Percentiles rank a stretch among this genome's conserved stretches.
These are phyloP conservation scores for Candida pseudoglaebosa DNA, from an alignment of 805 yeast genomes.

Conservation along the genomic window DNA sequence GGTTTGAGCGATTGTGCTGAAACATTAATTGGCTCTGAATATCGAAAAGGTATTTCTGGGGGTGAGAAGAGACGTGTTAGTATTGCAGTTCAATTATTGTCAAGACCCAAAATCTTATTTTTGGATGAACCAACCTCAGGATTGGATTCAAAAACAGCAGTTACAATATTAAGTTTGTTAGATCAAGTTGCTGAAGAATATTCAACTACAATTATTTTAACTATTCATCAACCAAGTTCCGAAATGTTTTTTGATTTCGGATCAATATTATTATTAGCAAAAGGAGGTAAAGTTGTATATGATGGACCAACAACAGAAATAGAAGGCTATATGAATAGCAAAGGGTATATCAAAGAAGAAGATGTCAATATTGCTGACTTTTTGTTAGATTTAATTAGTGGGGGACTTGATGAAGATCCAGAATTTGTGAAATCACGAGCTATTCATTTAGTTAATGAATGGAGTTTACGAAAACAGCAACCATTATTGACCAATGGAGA, in stretches of 20 bases:
- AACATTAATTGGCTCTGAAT: constrained; percentile 45
- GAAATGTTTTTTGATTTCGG: constrained; percentile 65
- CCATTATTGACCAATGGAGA: constrained; percentile 23
- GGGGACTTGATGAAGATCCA: constrained; percentile 21
- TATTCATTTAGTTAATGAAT: constrained; percentile 20
- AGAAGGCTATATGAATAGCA: constrained; percentile 40
- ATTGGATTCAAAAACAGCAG: constrained; percentile 74
- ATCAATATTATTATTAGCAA: constrained; percentile 65
- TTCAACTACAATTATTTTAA: constrained; percentile 62
- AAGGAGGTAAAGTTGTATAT: constrained; percentile 68
- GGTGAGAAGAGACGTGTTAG: constrained; percentile 77
- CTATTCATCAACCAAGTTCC: constrained; percentile 82
- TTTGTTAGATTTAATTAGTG: constrained; percentile 66
- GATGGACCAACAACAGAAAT: constrained; percentile 53
- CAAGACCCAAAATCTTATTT: constrained; percentile 66
- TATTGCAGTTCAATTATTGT: constrained; percentile 73
- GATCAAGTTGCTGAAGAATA: constrained; percentile 51
- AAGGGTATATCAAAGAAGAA: constrained; percentile 49
- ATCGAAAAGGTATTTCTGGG: constrained; percentile 39
- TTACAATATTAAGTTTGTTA: constrained; percentile 59
- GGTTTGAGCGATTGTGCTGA: constrained; percentile 77
- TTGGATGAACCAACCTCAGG: constrained; percentile 92
- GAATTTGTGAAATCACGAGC: constrained; percentile 20
- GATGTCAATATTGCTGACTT: constrained; percentile 71
- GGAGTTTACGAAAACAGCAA: constrained; percentile 22